Percentiles rank a stretch among this genome's conserved stretches.
Evolutionary conservation across 306 rosid species (phyloP).

Genomic region (Sphenostylis stenocarpa): DNA sequence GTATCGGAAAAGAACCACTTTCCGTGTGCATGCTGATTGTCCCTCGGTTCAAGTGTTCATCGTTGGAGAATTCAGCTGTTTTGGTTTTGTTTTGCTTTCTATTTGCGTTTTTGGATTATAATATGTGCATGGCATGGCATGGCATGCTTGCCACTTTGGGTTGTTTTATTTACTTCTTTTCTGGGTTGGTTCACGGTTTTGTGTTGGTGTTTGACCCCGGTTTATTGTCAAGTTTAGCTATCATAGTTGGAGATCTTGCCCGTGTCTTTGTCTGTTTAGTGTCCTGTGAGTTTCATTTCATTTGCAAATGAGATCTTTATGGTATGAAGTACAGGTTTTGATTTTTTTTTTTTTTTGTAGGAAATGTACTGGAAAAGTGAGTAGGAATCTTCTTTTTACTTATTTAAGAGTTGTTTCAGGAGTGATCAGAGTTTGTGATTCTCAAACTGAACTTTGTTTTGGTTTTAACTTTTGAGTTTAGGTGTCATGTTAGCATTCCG

Average conservation of each 20-base stretch:
- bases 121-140: slow-evolving; percentile 79
- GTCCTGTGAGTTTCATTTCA: slow-evolving; percentile 28
- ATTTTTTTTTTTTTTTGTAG: not conserved
- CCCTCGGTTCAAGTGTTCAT: not conserved
- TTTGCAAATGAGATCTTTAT: slow-evolving; percentile 29
- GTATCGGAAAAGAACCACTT: not conserved
- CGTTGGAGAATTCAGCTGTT: slow-evolving; percentile 15
- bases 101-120: not conserved
- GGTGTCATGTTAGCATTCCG: slow-evolving; percentile 23
- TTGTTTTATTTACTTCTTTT: slow-evolving; percentile 4
- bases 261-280: slow-evolving; percentile 36
- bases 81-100: not conserved
- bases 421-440: slow-evolving; percentile 32
- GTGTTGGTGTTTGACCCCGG: not conserved
- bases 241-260: slow-evolving; percentile 28
- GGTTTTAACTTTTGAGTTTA: slow-evolving; percentile 32
- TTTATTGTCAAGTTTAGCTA: slow-evolving; percentile 14
- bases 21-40: slow-evolving; percentile 34
- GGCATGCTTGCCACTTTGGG: slow-evolving; percentile 40
- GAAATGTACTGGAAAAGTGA: slow-evolving; percentile 19
- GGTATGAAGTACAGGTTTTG: not conserved
- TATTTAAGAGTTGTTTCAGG: slow-evolving; percentile 24
- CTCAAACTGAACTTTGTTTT: slow-evolving; percentile 1
- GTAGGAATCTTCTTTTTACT: not conserved
- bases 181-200: slow-evolving; percentile 36